phyloP scores from a whole-genome alignment of 495 filamentous ascomycete genomes.

The Penicillium malachiteum region DNA sequence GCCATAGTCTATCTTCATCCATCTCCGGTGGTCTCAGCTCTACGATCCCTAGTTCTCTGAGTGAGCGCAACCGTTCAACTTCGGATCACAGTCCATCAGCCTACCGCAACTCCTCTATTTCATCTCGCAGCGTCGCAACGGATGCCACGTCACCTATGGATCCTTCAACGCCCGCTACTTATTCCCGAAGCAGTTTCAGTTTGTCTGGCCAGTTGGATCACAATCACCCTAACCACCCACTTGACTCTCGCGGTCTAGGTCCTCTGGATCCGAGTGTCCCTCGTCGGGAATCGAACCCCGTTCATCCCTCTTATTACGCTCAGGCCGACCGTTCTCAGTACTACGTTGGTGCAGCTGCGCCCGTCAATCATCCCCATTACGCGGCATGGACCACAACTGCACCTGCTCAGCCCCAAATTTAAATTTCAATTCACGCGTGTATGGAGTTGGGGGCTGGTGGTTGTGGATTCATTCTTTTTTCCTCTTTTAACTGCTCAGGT shows the following conservation, averaged over 20 bases:
- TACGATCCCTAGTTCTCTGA: constrained; percentile 31
- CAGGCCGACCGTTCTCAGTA: constrained; percentile 36
- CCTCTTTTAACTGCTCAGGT: neutral
- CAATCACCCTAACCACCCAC: constrained; percentile 18
- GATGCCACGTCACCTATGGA: constrained; percentile 46
- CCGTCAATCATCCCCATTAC: constrained; percentile 36
- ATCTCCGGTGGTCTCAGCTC: constrained; percentile 35
- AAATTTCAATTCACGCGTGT: constrained; percentile 13
- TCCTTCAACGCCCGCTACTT: constrained; percentile 37
- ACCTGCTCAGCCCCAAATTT: constrained; percentile 46
- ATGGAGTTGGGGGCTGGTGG: constrained; percentile 10
- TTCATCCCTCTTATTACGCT: constrained; percentile 36
- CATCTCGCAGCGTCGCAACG: constrained; percentile 41
- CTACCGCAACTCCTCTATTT: constrained; percentile 46
- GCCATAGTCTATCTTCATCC: constrained; percentile 38
- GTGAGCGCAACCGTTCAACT: constrained; percentile 42
- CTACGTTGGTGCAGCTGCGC: constrained; percentile 32
- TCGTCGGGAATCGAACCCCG: constrained; percentile 42
- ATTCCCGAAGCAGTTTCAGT: constrained; percentile 42
- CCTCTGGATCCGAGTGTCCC: constrained; percentile 38
- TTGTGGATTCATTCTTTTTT: too few species aligned
- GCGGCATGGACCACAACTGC: constrained; percentile 45
- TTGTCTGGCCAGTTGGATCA: constrained; percentile 37
- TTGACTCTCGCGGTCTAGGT: constrained; percentile 35
- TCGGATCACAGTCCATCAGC: constrained; percentile 43